Evolutionary conservation across 257 asterid genomes (phyloP).

Genomic region (Jaltomata sinuosa): DNA sequence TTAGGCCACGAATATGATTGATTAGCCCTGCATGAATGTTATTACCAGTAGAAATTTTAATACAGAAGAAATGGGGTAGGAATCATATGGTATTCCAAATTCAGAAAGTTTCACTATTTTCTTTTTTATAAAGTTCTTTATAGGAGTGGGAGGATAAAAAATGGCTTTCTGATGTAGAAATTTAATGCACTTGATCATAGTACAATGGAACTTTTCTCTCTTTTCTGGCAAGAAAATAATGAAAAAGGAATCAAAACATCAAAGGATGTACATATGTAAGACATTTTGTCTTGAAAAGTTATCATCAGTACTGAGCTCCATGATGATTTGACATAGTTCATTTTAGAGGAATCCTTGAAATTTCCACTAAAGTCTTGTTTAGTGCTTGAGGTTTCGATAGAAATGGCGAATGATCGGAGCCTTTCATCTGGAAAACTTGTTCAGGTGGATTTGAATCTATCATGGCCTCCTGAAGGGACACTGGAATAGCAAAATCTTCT

Average conservation of each 20-base stretch:
- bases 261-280: not conserved
- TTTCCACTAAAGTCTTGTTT: constrained; percentile 26
- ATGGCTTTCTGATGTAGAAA: not conserved
- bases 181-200: not conserved
- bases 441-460: constrained; percentile 26
- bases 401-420: constrained; percentile 47
- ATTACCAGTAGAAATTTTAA: too few relatives aligned
- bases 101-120: not conserved
- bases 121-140: too few relatives aligned
- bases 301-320: not conserved
- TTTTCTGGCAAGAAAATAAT: not conserved
- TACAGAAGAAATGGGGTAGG: not conserved
- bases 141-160: not conserved
- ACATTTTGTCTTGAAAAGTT: not conserved
- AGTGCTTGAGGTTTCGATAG: constrained; percentile 47
- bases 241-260: not conserved
- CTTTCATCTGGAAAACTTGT: constrained; percentile 28
- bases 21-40: not conserved
- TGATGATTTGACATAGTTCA: not conserved
- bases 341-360: constrained; percentile 3
- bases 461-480: constrained; percentile 33
- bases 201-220: not conserved
- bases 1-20: too few relatives aligned
- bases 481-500: constrained; percentile 28
- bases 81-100: too few relatives aligned